phyloP scores from a whole-genome alignment of 140 eudicot species.

The Eryngium alpinum region DNA sequence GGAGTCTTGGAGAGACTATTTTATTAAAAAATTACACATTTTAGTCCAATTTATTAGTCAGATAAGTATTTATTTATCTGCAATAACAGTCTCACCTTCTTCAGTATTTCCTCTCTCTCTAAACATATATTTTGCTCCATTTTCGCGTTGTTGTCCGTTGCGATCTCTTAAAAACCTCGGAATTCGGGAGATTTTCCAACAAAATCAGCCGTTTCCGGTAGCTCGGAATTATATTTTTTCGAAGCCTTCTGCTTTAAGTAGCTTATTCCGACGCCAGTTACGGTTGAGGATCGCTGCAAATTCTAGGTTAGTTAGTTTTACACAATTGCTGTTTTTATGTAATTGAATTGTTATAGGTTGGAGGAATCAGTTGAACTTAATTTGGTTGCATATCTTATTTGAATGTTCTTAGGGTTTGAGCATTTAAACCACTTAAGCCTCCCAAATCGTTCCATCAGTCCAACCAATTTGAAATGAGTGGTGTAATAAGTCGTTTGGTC shows the following conservation, averaged over 20 bases:
- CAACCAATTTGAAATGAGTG: too few species aligned
- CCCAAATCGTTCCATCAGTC: too few species aligned
- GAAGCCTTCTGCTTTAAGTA: background rate
- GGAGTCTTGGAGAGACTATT: too few species aligned
- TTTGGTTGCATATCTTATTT: slow-evolving; percentile 15
- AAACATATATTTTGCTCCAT: background rate
- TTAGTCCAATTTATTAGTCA: background rate
- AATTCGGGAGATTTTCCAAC: slow-evolving; percentile 20
- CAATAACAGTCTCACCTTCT: slow-evolving; percentile 17
- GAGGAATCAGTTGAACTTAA: background rate
- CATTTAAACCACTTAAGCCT: too few species aligned
- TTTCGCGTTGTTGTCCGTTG: slow-evolving; percentile 28
- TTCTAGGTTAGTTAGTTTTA: slow-evolving; percentile 32
- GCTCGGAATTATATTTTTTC: slow-evolving; percentile 4
- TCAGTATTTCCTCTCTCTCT: slow-evolving; percentile 22
- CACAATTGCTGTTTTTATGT: background rate
- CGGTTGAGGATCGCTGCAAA: slow-evolving; percentile 21
- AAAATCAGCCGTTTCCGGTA: slow-evolving; percentile 1
- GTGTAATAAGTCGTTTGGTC: too few species aligned
- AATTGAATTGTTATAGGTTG: background rate
- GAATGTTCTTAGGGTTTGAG: too few species aligned
- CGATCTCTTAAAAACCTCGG: slow-evolving; percentile 43
- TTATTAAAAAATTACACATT: background rate
- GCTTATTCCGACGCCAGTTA: background rate
- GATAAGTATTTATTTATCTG: slow-evolving; percentile 6